Conservation (phyloP, 805 yeast species). For the Yueomyces sp. region DNA sequence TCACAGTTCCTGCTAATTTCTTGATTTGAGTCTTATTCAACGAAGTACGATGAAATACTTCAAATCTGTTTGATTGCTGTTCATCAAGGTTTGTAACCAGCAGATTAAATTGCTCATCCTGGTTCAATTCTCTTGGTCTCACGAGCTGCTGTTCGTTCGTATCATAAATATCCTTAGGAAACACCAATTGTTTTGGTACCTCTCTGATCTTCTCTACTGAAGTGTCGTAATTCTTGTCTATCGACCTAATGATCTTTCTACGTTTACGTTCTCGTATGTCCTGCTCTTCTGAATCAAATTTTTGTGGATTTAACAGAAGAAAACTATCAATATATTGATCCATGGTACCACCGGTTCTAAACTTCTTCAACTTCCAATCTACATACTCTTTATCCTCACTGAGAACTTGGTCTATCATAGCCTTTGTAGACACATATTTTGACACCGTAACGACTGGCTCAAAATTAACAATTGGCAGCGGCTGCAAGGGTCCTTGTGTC, state of each 20-base stretch:
- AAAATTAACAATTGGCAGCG: conserved; percentile 18
- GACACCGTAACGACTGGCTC: conserved; percentile 17
- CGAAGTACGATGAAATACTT: conserved; percentile 70
- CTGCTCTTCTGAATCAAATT: not conserved
- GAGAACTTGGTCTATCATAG: conserved; percentile 21
- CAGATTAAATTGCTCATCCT: conserved; percentile 47
- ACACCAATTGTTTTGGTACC: conserved; percentile 15
- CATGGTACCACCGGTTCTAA: conserved; percentile 23
- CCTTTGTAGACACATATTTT: conserved; percentile 19
- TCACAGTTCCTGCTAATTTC: conserved; percentile 62
- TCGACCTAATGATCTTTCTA: not conserved
- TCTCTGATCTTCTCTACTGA: conserved; percentile 6
- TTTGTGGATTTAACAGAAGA: not conserved
- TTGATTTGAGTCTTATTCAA: conserved; percentile 63
- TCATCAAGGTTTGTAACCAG: conserved; percentile 60
- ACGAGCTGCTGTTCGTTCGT: conserved; percentile 1
- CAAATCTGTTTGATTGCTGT: conserved; percentile 81
- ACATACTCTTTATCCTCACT: conserved; percentile 25
- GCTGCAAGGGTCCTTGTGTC: conserved; percentile 21
- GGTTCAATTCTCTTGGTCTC: conserved; percentile 24
- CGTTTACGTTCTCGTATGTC: not conserved
- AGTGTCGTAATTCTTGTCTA: not conserved
- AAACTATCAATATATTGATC: conserved; percentile 6
- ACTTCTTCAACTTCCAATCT: conserved; percentile 18
- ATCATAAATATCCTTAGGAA: conserved; percentile 17